Evolutionary conservation across 257 asterid genomes (phyloP).

Genomic region (Primulina eburnea): DNA sequence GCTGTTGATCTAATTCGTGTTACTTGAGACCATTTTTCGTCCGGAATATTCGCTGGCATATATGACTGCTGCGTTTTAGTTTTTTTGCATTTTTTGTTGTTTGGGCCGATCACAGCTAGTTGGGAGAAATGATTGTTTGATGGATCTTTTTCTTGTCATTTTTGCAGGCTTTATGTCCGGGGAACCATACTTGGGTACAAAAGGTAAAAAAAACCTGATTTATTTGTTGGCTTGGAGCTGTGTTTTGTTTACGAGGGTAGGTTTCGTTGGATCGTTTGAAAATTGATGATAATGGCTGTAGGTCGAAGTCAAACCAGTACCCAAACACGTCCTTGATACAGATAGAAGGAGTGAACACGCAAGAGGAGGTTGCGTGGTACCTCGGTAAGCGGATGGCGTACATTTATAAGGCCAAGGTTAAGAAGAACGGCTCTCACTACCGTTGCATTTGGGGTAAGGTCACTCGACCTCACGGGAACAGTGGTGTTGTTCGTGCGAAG

Average conservation of each 20-base stretch:
- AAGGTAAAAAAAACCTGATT: constrained; percentile 29
- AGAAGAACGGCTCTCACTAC: constrained; percentile 77
- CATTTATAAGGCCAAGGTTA: constrained; percentile 86
- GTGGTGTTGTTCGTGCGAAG: constrained; percentile 81
- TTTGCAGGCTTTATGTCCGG: constrained; percentile 44
- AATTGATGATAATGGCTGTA: constrained; percentile 20
- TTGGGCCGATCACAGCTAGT: neutral
- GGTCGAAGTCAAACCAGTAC: constrained; percentile 94
- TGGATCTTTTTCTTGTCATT: neutral
- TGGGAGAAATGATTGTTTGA: neutral
- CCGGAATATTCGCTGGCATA: neutral
- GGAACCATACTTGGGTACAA: constrained; percentile 70
- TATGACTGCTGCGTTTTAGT: neutral
- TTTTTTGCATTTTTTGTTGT: neutral
- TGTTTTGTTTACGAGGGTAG: neutral
- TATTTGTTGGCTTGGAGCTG: neutral
- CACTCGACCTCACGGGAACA: constrained; percentile 79
- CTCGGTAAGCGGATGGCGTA: constrained; percentile 79
- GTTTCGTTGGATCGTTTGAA: neutral
- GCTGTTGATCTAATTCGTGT: no score
- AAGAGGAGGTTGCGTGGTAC: constrained; percentile 88
- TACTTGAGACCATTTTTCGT: neutral
- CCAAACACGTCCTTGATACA: constrained; percentile 88
- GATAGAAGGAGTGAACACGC: constrained; percentile 88
- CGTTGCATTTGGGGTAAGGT: constrained; percentile 96